Conservation (phyloP, 2,329 filamentous ascomycete species). For the Macrophomina phaseolina region DNA sequence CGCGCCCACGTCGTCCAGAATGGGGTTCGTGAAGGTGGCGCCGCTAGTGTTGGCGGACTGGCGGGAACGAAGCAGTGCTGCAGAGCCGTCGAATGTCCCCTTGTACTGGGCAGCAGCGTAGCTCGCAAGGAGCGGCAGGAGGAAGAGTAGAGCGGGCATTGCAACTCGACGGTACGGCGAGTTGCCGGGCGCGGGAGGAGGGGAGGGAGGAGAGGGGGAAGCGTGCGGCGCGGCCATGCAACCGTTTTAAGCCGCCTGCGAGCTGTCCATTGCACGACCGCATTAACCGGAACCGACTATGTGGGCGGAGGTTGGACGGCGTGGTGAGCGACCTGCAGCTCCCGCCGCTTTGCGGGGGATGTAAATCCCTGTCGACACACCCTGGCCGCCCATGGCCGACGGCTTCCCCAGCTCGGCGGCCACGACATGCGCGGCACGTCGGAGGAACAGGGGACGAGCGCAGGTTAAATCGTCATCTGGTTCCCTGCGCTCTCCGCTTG, state of each 20-base stretch:
- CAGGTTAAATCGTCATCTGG: not conserved
- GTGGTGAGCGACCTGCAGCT: constrained; percentile 3
- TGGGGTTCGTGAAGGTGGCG: constrained; percentile 53
- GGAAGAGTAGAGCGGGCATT: constrained; percentile 14
- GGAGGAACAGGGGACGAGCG: not conserved
- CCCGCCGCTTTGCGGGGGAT: constrained; percentile 18
- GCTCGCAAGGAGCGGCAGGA: constrained; percentile 24
- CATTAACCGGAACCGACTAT: constrained; percentile 2
- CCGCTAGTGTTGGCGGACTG: constrained; percentile 26
- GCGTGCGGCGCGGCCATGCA: constrained; percentile 6
- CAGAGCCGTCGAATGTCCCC: constrained; percentile 12
- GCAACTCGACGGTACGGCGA: not conserved
- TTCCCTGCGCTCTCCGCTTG: not conserved
- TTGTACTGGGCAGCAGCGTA: constrained; percentile 25
- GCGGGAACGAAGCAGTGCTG: constrained; percentile 6
- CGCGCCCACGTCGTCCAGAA: constrained; percentile 48
- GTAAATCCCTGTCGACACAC: not conserved
- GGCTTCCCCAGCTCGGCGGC: not conserved
- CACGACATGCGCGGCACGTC: not conserved
- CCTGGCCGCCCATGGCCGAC: not conserved
- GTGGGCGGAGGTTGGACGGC: constrained; percentile 10
- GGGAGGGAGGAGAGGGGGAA: not conserved
- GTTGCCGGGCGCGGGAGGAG: not conserved
- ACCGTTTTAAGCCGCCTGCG: constrained; percentile 4
- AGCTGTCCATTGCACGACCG: not conserved